Evolutionary conservation across 73 alveolate species (phyloP).

Genomic region (Blepharisma japonicum): DNA sequence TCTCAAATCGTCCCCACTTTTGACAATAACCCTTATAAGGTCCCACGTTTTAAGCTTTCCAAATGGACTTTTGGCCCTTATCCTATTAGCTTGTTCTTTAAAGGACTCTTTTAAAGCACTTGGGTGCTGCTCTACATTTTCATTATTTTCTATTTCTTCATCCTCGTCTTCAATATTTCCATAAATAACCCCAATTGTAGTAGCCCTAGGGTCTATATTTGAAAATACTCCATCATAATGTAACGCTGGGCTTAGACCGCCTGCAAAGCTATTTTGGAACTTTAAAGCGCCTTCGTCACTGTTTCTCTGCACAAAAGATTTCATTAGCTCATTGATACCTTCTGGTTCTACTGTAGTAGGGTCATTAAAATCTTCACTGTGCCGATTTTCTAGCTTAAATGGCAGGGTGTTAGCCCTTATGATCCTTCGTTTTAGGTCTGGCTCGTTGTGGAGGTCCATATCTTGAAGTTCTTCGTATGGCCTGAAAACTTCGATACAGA

Average conservation of each 20-base stretch:
- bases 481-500: constrained; percentile 76
- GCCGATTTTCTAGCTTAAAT: too few species aligned
- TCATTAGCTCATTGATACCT: too few species aligned
- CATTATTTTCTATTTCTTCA: background rate
- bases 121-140: too few species aligned
- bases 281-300: too few species aligned
- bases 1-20: constrained; percentile 82
- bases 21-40: constrained; percentile 67
- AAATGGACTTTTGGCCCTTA: constrained; percentile 74
- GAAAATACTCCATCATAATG: too few species aligned
- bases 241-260: too few species aligned
- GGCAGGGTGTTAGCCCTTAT: too few species aligned
- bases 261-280: too few species aligned
- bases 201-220: constrained; percentile 10
- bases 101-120: constrained; percentile 58
- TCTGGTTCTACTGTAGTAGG: too few species aligned
- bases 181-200: constrained; percentile 10
- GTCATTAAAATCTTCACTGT: too few species aligned
- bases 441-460: background rate
- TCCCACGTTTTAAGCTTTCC: constrained; percentile 75
- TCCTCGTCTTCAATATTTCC: constrained; percentile 29
- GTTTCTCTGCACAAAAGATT: too few species aligned
- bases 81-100: constrained; percentile 67
- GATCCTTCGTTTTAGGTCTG: background rate
- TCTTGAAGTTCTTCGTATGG: constrained; percentile 53